phyloP scores from a whole-genome alignment of 768 basidiomycete genomes.

The Collybia mongolica region DNA sequence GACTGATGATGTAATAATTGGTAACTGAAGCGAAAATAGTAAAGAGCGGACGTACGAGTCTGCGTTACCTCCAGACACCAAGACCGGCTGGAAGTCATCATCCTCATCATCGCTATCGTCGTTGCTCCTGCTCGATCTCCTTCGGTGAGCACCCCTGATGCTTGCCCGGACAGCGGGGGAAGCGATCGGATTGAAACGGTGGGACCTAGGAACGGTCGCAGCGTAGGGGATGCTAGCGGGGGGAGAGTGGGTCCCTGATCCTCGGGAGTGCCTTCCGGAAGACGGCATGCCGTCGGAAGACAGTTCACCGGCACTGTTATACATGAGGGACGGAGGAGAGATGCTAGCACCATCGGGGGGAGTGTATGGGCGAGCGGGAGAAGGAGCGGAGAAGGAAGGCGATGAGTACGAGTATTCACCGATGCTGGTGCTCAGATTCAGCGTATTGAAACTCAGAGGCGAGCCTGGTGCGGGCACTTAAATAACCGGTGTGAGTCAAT shows the following conservation, averaged over 20 bases:
- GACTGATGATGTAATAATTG: conserved; percentile 23
- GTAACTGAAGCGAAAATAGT: neutral
- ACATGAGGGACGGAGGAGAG: conserved; percentile 67
- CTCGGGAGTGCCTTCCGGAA: conserved; percentile 67
- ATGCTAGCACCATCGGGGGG: conserved; percentile 62
- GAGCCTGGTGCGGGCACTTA: conserved; percentile 55
- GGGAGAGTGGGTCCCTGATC: conserved; percentile 58
- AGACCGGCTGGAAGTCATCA: conserved; percentile 68
- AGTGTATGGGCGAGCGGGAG: conserved; percentile 67
- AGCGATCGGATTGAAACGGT: conserved; percentile 77
- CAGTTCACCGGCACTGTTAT: conserved; percentile 70
- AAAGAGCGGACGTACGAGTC: conserved; percentile 44
- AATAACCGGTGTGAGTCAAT: conserved; percentile 11
- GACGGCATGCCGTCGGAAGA: conserved; percentile 65
- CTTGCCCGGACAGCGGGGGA: conserved; percentile 56
- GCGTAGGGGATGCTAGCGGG: conserved; percentile 45
- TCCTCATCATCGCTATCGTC: conserved; percentile 74
- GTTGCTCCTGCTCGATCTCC: conserved; percentile 48
- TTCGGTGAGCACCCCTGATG: conserved; percentile 41
- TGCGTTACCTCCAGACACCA: conserved; percentile 40
- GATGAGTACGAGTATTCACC: conserved; percentile 58
- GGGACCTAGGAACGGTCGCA: conserved; percentile 69
- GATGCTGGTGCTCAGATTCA: conserved; percentile 56
- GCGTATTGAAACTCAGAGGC: conserved; percentile 61
- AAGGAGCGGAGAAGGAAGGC: conserved; percentile 46